Evolutionary conservation across 257 asterid species (phyloP), one percentile per base, ranked within the genome.

Genomic region (Solanum okadae): DNA sequence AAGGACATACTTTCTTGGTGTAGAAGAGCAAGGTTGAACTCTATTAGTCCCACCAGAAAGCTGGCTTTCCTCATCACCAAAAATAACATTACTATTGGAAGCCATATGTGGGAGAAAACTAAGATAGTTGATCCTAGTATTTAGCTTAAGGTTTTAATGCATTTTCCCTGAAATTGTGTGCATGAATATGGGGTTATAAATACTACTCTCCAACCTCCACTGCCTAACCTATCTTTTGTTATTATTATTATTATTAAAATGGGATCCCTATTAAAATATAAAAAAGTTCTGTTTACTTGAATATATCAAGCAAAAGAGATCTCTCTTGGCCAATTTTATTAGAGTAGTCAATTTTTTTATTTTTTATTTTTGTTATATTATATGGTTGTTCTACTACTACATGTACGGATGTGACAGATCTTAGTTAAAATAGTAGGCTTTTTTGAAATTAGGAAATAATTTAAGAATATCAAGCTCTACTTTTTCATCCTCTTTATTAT

Each of bases 1-100:
- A 85, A 38, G 20, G 4, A 79, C 85, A 27, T 44, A 79, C 85
- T 27, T 44, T 44, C 10, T 79, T 79, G 87, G 79, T 37, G 79
- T 65, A 14, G 79, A 37, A 38, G 76, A 34, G 25, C 5, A 67
- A 85, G 56, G 78, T 25, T 85, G 78, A 85, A 85, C 81, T 85
- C 87, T 85, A 8, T 38, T 38, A 44, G 11, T 67, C 14, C 81
- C 87, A 85, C 65, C 65, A 85, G 35, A 35, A 70, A 70, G 42
- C 25, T 85, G 87, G 31, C 65, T 85, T 85, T 85, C 87, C 27
- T 67, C 87, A 38, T 85, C 87, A 38, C 65, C 87, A 5, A 67
- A 67, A 38, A 40, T 29, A 25, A 22, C 14, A 61, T 63, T 63
- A n/a, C 29, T 67, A 67, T 38, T 85, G 29, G 87, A 67, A 85